A percentile compares a stretch with the other conserved stretches of the same genome.
Evolutionary conservation across 2,329 filamentous ascomycete genomes (phyloP).

Genomic region (Knufia petricola): DNA sequence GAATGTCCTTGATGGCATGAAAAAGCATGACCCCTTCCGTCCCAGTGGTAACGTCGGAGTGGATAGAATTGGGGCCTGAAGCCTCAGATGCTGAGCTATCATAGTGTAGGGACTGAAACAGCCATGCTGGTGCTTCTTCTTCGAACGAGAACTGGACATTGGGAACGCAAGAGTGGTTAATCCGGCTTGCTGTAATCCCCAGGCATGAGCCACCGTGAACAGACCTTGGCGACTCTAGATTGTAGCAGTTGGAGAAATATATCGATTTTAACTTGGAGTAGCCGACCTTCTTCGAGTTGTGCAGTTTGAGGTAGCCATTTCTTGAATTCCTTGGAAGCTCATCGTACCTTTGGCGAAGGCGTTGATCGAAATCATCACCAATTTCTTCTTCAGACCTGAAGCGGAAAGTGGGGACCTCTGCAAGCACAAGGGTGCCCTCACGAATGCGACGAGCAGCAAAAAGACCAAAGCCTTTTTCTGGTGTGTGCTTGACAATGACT

Average conservation of each 20-base stretch:
- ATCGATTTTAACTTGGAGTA: constrained; percentile 16
- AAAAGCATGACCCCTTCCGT: constrained; percentile 13
- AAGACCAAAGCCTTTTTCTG: constrained; percentile 17
- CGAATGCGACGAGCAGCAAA: constrained; percentile 18
- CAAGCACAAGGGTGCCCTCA: constrained; percentile 18
- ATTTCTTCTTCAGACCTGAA: constrained; percentile 15
- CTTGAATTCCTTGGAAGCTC: constrained; percentile 1
- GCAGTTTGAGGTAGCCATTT: constrained; percentile 15
- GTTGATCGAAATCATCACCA: constrained; percentile 9
- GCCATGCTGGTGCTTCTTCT: not conserved
- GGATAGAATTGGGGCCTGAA: no score
- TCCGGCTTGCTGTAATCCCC: constrained; percentile 13
- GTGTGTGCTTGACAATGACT: constrained; percentile 32
- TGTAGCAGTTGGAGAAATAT: constrained; percentile 23
- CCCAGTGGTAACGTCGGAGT: no score
- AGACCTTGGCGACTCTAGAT: constrained; percentile 7
- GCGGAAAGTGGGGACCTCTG: constrained; percentile 15
- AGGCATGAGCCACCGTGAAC: constrained; percentile 16
- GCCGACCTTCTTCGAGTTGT: constrained; percentile 16
- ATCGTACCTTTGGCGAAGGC: constrained; percentile 7
- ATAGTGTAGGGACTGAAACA: no score
- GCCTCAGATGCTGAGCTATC: not conserved
- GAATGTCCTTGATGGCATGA: constrained; percentile 16
- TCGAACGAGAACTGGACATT: constrained; percentile 19
- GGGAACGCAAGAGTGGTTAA: constrained; percentile 20